Conservation (phyloP, 495 filamentous ascomycete species). For the Parmelia sp. region DNA sequence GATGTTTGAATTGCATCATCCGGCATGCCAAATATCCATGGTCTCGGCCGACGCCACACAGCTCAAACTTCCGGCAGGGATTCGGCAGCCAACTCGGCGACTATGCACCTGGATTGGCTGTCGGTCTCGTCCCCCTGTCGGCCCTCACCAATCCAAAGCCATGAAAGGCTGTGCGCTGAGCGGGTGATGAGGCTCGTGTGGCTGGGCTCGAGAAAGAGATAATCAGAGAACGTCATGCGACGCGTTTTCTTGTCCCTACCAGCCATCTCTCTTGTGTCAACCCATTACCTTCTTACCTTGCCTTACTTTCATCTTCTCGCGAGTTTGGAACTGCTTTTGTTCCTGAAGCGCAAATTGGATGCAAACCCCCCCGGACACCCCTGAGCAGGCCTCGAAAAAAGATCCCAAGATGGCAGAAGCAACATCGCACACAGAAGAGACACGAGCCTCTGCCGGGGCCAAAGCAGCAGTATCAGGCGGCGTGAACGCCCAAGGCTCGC, state of each 20-base stretch:
- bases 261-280: neutral
- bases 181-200: neutral
- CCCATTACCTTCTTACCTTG: neutral
- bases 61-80: conserved; percentile 2
- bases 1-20: neutral
- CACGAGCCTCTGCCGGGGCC: conserved; percentile 26
- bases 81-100: neutral
- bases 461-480: conserved; percentile 24
- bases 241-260: neutral
- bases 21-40: neutral
- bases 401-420: conserved; percentile 24
- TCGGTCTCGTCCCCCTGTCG: conserved; percentile 2
- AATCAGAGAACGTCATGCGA: conserved; percentile 1
- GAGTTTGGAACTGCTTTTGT: no score
- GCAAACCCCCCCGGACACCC: conserved; percentile 21
- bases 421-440: conserved; percentile 21
- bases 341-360: no score
- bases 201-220: neutral
- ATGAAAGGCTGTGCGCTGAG: neutral
- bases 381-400: conserved; percentile 9
- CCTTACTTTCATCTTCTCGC: neutral
- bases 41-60: conserved; percentile 4
- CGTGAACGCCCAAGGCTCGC: conserved; percentile 22
- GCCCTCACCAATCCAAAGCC: neutral
- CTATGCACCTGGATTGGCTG: neutral